Evolutionary conservation across 805 yeast species (phyloP).

Genomic region (Ogataea wickerhamii): DNA sequence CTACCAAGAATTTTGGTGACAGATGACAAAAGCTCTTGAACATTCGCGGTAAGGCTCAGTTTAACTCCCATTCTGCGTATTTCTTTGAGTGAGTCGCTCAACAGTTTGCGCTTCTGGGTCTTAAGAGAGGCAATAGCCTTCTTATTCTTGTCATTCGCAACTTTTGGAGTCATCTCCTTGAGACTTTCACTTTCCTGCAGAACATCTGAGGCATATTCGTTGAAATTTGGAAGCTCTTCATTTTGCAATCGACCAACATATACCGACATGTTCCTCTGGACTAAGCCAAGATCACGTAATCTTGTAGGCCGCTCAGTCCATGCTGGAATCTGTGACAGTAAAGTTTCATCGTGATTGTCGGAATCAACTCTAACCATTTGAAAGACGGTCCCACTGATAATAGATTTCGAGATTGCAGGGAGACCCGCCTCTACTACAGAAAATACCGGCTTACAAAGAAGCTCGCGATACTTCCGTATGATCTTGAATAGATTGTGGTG

Average conservation of each 20-base stretch:
- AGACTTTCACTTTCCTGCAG: slow-evolving; percentile 57
- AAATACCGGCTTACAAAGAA: slow-evolving; percentile 50
- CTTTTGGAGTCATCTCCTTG: slow-evolving; percentile 73
- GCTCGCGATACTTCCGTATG: slow-evolving; percentile 73
- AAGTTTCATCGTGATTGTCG: not conserved
- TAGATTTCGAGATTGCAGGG: slow-evolving; percentile 8
- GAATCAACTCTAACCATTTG: slow-evolving; percentile 10
- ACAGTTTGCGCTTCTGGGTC: slow-evolving; percentile 72
- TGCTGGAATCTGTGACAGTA: slow-evolving; percentile 35
- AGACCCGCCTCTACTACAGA: slow-evolving; percentile 60
- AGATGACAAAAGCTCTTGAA: slow-evolving; percentile 57
- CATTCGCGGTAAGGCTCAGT: slow-evolving; percentile 59
- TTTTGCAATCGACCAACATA: slow-evolving; percentile 36
- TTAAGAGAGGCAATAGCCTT: slow-evolving; percentile 66
- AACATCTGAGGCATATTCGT: slow-evolving; percentile 52
- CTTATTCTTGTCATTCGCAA: slow-evolving; percentile 68
- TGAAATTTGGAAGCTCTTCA: slow-evolving; percentile 45
- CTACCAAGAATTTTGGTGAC: slow-evolving; percentile 60
- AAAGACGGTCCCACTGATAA: slow-evolving; percentile 7
- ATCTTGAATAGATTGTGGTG: slow-evolving; percentile 81
- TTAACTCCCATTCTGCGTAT: slow-evolving; percentile 74
- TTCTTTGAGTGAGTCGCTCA: slow-evolving; percentile 75
- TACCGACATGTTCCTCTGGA: slow-evolving; percentile 53
- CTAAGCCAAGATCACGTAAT: slow-evolving; percentile 46
- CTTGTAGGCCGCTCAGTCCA: slow-evolving; percentile 59